phyloP scores from a whole-genome alignment of 768 basidiomycete species.

The Phaeotremella skinneri region DNA sequence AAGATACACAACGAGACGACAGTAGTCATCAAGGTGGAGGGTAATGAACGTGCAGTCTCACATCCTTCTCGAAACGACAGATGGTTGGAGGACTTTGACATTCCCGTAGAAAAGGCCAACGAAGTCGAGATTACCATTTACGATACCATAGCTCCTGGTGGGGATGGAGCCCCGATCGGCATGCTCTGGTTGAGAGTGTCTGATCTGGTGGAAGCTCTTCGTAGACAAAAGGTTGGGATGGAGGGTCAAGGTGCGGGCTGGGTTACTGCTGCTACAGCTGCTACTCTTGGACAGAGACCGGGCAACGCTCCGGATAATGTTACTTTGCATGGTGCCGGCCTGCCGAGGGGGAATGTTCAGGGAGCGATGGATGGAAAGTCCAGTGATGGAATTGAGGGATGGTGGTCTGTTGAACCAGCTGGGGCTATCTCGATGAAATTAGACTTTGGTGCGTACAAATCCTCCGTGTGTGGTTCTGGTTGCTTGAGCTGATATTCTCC shows the following conservation, averaged over 20 bases:
- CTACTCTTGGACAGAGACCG: slow-evolving; percentile 53
- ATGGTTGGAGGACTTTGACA: slow-evolving; percentile 98
- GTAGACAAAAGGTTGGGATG: slow-evolving; percentile 84
- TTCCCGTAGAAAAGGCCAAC: slow-evolving; percentile 94
- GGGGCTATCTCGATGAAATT: slow-evolving; percentile 82
- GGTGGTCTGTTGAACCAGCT: slow-evolving; percentile 98
- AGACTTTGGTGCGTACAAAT: slow-evolving; percentile 74
- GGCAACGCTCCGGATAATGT: slow-evolving; percentile 39
- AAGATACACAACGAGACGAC: slow-evolving; percentile 79
- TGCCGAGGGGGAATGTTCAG: slow-evolving; percentile 30
- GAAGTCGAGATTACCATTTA: slow-evolving; percentile 96
- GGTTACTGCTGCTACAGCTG: slow-evolving; percentile 72
- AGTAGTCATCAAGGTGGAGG: slow-evolving; percentile 94
- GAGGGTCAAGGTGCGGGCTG: slow-evolving; percentile 72
- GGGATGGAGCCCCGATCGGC: slow-evolving; percentile 85
- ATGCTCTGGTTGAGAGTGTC: slow-evolving; percentile 91
- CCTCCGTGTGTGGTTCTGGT: background rate
- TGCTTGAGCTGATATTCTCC: too few relatives aligned
- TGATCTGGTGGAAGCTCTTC: slow-evolving; percentile 87
- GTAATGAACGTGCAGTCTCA: slow-evolving; percentile 84
- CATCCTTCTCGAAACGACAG: slow-evolving; percentile 91
- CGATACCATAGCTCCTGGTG: slow-evolving; percentile 72
- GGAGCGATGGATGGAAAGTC: slow-evolving; percentile 21
- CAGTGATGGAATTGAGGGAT: slow-evolving; percentile 84
- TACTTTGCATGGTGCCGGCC: slow-evolving; percentile 39